Evolutionary conservation across 805 yeast genomes (phyloP).

Genomic region (Candida anglica): DNA sequence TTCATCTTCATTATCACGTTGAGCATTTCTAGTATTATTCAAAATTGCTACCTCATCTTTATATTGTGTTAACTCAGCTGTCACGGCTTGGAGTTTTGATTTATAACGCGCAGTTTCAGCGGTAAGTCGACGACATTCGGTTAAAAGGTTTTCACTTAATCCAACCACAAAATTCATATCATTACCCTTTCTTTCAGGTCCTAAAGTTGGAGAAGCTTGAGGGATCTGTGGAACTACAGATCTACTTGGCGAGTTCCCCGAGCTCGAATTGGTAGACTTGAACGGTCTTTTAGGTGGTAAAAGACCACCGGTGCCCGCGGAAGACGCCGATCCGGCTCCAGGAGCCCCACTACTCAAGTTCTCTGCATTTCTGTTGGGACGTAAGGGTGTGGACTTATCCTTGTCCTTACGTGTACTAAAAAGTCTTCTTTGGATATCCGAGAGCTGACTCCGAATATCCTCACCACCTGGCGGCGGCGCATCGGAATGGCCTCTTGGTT

Average conservation of each 20-base stretch:
- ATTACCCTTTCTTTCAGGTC: conserved; percentile 47
- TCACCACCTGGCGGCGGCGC: conserved; percentile 6
- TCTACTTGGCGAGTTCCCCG: conserved; percentile 2
- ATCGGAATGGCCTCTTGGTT: conserved; percentile 7
- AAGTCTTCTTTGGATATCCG: conserved; percentile 33
- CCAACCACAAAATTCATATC: conserved; percentile 73
- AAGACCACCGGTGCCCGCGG: conserved; percentile 2
- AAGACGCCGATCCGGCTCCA: not conserved
- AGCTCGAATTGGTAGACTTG: conserved; percentile 5
- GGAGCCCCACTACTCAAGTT: not conserved
- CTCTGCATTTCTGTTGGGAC: not conserved
- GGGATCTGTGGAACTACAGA: conserved; percentile 10
- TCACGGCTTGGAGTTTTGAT: conserved; percentile 35
- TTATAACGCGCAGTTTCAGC: conserved; percentile 55
- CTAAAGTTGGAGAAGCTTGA: conserved; percentile 27
- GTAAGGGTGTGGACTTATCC: not conserved
- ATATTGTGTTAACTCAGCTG: conserved; percentile 38
- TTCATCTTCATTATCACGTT: conserved; percentile 41
- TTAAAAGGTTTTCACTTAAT: conserved; percentile 64
- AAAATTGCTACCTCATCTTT: conserved; percentile 32
- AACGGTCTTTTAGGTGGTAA: conserved; percentile 12
- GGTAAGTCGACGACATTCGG: conserved; percentile 67
- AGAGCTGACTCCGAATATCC: conserved; percentile 36
- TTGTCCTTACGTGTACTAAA: conserved; percentile 13
- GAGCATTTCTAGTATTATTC: conserved; percentile 28